Evolutionary conservation across 2,329 filamentous ascomycete species (phyloP).

Genomic region (Aspergillus terreus): DNA sequence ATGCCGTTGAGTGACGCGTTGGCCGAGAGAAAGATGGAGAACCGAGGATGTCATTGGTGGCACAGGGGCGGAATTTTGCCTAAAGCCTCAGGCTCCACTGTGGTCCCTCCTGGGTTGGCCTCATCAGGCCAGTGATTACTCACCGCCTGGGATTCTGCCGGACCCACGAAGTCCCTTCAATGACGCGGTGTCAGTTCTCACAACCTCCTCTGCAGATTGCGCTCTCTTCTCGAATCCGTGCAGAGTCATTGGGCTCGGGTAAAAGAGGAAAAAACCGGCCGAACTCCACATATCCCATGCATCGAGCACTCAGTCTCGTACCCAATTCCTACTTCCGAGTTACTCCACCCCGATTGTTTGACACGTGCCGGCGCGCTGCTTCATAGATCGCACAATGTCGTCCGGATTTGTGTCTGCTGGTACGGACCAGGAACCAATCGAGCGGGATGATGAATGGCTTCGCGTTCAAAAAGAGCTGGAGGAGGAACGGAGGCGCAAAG

Average conservation of each 20-base stretch:
- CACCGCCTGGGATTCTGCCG: slow-evolving; percentile 8
- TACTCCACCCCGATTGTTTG: neutral
- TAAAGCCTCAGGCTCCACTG: slow-evolving; percentile 3
- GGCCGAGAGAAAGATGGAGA: neutral
- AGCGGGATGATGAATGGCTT: slow-evolving; percentile 43
- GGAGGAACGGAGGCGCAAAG: slow-evolving; percentile 43
- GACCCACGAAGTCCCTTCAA: neutral
- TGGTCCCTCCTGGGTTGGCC: neutral
- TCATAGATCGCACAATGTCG: slow-evolving; percentile 32
- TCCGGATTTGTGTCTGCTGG: slow-evolving; percentile 45
- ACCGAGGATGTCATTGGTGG: neutral
- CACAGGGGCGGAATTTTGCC: slow-evolving; percentile 4
- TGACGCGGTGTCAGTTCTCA: neutral
- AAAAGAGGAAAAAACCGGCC: no score
- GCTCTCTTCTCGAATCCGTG: no score
- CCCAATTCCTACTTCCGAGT: neutral
- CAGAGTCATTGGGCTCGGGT: no score
- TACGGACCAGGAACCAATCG: slow-evolving; percentile 37
- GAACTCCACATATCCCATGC: no score
- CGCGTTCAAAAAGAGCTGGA: slow-evolving; percentile 44
- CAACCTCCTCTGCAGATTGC: no score
- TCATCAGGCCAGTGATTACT: neutral
- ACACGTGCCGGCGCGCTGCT: neutral
- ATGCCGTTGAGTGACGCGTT: neutral
- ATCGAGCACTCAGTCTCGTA: neutral